These are phyloP conservation scores for Collybiopsis luxurians DNA, from an alignment of 768 basidiomycete genomes.

Conservation along the genomic window DNA sequence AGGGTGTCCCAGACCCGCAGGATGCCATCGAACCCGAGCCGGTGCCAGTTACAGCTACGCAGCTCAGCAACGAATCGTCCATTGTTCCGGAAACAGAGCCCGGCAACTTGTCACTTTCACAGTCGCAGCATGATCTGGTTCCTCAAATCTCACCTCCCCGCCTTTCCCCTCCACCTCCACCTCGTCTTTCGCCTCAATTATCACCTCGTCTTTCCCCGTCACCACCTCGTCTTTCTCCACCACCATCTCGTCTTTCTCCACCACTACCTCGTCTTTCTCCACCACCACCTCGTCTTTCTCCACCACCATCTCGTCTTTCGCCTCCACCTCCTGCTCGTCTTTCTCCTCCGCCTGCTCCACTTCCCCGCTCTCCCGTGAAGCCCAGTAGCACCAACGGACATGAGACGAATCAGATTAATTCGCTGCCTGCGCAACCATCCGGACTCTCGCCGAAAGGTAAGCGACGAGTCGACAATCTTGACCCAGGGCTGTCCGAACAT, in stretches of 20 bases:
- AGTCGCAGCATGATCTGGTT: constrained; percentile 11
- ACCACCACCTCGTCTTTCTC: background rate
- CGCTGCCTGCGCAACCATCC: too few species aligned
- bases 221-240: background rate
- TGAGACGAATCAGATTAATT: too few species aligned
- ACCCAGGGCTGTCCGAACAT: too few species aligned
- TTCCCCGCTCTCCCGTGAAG: too few species aligned
- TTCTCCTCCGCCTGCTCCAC: too few species aligned
- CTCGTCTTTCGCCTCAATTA: background rate
- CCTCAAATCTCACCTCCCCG: background rate
- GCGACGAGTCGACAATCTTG: too few species aligned
- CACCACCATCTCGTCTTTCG: background rate
- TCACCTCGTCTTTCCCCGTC: background rate
- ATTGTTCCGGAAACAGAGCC: constrained; percentile 31
- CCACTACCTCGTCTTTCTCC: background rate
- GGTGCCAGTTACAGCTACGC: background rate
- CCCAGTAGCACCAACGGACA: too few species aligned
- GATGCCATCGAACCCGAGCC: background rate
- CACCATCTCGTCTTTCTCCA: background rate
- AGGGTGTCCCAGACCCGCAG: background rate
- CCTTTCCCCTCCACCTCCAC: background rate
- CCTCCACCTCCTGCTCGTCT: background rate
- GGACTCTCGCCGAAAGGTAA: too few species aligned
- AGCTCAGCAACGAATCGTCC: constrained; percentile 1
- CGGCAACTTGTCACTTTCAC: constrained; percentile 11